Percentiles rank a stretch among this genome's conserved stretches.
These are phyloP conservation scores for Artomyces pyxidatus DNA, from an alignment of 768 basidiomycete species.

Conservation along the genomic window DNA sequence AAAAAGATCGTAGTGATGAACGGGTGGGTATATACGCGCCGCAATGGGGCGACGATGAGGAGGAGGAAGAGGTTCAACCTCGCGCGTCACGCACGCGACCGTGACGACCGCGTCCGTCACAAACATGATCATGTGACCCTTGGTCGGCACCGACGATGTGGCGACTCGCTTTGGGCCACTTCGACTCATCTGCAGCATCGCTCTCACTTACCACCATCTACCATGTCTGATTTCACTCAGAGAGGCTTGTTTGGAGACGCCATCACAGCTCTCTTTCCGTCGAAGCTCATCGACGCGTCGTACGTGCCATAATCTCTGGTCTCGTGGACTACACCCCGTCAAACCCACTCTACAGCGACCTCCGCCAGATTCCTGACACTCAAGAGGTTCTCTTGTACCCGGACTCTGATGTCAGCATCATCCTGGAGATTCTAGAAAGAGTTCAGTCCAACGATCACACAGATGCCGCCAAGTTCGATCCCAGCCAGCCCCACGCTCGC, in stretches of 20 bases:
- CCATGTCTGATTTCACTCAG: slow-evolving; percentile 16
- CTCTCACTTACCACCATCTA: background rate
- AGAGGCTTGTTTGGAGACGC: slow-evolving; percentile 82
- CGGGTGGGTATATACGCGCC: background rate
- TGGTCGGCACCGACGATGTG: too few species aligned
- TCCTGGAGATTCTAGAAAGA: slow-evolving; percentile 77
- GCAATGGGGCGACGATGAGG: background rate
- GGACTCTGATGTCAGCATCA: slow-evolving; percentile 59
- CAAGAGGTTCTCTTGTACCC: slow-evolving; percentile 88
- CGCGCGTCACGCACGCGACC: background rate
- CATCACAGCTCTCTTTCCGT: slow-evolving; percentile 54
- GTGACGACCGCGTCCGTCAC: background rate
- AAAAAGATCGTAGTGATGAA: background rate
- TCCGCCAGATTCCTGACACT: slow-evolving; percentile 87
- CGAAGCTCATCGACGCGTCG: slow-evolving; percentile 75
- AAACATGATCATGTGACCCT: background rate
- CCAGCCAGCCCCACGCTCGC: background rate
- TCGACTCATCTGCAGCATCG: too few species aligned
- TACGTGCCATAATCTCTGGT: slow-evolving; percentile 33
- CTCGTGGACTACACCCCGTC: background rate
- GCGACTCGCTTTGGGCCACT: background rate
- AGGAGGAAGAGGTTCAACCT: background rate
- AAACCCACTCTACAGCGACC: slow-evolving; percentile 30
- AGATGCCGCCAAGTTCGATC: slow-evolving; percentile 59
- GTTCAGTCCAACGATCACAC: slow-evolving; percentile 48